Evolutionary conservation across 202 grass and related monocot species (phyloP), one percentile per base, ranked within the genome.

Genomic region (Miscanthus sacchariflorus): DNA sequence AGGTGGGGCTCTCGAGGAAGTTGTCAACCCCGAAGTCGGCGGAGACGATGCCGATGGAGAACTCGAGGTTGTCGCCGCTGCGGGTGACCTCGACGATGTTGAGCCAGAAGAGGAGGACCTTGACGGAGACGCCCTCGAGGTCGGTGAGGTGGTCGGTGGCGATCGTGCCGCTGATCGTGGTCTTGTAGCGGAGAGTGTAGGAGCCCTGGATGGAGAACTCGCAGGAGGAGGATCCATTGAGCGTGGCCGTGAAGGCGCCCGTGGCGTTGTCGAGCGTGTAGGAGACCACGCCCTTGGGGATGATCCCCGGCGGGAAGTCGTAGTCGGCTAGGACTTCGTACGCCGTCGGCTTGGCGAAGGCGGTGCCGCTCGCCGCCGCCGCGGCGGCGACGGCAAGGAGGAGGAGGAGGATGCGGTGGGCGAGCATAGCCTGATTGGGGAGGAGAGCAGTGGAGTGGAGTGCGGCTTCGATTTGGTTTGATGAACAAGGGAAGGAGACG

Each of bases 31-130:
- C 90, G 77, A 98, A 98, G 67, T 92, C 90, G 0, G 93, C 96
- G 73, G 96, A 96, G 19, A 89, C 90, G 66, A 98, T 89, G 81
- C 96, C 96, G 73, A 98, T 90, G 44, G 96, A 98, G 92, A 98
- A 98, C 10, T 85, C 81, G 79, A 98, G 92, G 17, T 90, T 27
- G 78, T 98, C 90, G 30, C 85, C 91, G 68, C 56, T 15, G 83
- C 92, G 87, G 21, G 72, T 79, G 45, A 96, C 96, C 92, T 94
- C 89, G 67, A 98, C 5, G 86, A 98, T 98, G 92, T 94, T 95
- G 78, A 98, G 36, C 91, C 94, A 96, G 65, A 96, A 81, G 83
- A 98, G 89, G 78, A 98, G 91, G 27, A 98, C 58, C 90, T 98
- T 96, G 83, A 98, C 94, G 75, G 89, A 85, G 67, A 98, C 94